Evolutionary conservation across 495 filamentous ascomycete species (phyloP), one percentile per base, ranked within the genome.

Genomic region (Hyaloscypha bicolor): DNA sequence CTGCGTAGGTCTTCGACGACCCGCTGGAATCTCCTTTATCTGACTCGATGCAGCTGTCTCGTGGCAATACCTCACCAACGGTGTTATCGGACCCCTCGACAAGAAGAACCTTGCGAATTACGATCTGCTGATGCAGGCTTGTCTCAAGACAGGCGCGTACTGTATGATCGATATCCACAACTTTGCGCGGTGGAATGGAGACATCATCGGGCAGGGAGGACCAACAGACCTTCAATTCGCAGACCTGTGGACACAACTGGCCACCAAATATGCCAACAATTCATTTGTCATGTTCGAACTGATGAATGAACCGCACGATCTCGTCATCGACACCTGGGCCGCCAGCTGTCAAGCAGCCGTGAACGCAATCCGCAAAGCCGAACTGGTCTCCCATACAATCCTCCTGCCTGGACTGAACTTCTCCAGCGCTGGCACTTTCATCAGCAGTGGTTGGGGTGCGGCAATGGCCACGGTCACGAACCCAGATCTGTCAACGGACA

Each of bases 111-210:
- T 84, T 11, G 81, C 71, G 21, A 76, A 80, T 37, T 90, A 88
- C 69, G 82, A 89, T 73, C 73, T 76, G 33, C 72, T 89, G 29
- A 75, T 90, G 55, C 81, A 88, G 72, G 79, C 83, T 21, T 90
- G 87, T 73, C 77, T 90, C 57, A 74, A 68, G 12, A 81, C 82
- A 9, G 85, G 82, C 35, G 84, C 83, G 6, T 69, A 78, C 53
- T 90, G 87, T 73, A 84, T 88, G 67, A 79, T 90, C 60, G 85
- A 88, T 70, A 76, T 82, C 62, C 85, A 87, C 75, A 87, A 86
- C 74, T 87, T 85, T 74, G 86, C 85, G 0, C 80, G 86, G 57
- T 88, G 83, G 81, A 82, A 89, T 68, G 85, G 83, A 6, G 70
- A 71, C 12, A 84, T 88, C 67, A 83, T 88, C 66, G 86, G 85